These are phyloP conservation scores for Candida methanosorbosa DNA, from an alignment of 805 yeast genomes.

Conservation along the genomic window DNA sequence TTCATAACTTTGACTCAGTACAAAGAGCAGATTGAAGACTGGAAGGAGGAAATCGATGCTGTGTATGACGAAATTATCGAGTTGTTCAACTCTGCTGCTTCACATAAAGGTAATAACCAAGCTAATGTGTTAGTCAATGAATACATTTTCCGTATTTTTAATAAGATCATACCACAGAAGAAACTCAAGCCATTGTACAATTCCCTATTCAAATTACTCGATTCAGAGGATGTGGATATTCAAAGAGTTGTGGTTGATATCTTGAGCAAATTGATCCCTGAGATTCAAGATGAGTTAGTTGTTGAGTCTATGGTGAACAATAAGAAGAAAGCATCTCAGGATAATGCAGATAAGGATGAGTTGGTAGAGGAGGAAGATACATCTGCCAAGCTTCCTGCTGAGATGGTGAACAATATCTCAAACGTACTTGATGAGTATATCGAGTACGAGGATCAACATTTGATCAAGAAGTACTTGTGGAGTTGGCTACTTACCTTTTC, in stretches of 20 bases:
- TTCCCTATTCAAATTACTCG: conserved; percentile 26
- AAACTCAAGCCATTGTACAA: conserved; percentile 25
- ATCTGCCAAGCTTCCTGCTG: conserved; percentile 29
- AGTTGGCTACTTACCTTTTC: conserved; percentile 57
- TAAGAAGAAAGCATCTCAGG: conserved; percentile 19
- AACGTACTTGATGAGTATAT: conserved; percentile 23
- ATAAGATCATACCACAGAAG: conserved; percentile 18
- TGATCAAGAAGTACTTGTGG: conserved; percentile 44
- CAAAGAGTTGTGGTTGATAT: conserved; percentile 36
- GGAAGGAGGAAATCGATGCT: conserved; percentile 28
- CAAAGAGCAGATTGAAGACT: conserved; percentile 19
- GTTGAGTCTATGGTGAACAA: conserved; percentile 52
- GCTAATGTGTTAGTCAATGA: conserved; percentile 27
- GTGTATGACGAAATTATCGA: conserved; percentile 36
- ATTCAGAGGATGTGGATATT: conserved; percentile 21
- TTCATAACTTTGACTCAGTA: conserved; percentile 23
- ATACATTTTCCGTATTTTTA: conserved; percentile 15
- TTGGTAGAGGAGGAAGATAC: conserved; percentile 4
- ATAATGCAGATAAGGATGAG: conserved; percentile 14
- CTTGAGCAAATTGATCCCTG: conserved; percentile 31
- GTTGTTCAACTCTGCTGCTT: conserved; percentile 18
- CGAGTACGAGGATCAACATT: conserved; percentile 28
- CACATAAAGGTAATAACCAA: conserved; percentile 16
- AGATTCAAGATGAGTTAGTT: conserved; percentile 48
- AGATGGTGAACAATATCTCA: conserved; percentile 27